Evolutionary conservation across 73 alveolate species (phyloP), one percentile per base, ranked within the genome.

Genomic region (Diophrys appendiculata): DNA sequence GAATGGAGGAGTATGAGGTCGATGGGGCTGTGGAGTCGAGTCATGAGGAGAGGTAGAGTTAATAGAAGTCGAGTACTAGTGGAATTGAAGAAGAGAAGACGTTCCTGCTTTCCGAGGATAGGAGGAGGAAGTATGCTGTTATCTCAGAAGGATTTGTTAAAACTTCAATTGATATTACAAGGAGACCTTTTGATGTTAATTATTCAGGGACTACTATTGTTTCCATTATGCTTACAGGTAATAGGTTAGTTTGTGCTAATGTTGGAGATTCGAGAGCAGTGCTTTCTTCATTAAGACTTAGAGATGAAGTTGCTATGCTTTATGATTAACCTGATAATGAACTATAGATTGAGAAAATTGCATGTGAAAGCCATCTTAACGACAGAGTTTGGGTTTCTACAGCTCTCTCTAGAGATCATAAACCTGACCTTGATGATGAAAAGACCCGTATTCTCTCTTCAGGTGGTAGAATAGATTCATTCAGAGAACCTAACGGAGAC

Each of bases 231-330:
- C 35, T 82, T 30, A 5, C 73, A 1, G 94, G 94, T 23, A 30
- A 73, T 2, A 56, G 60, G 22, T 69, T 80, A 0, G 54, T 86
- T 1, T 86, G 93, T 52, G 93, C 93, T 2, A 86, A 86, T 55
- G 73, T 81, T 8, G 93, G 93, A 8, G 93, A 86, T 54, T 72
- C 87, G 1, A 86, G 93, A 73, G 93, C 93, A 31, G 72, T 86
- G 5, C 65, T 86, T 55, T 87, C 60, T 32, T 69, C 84, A 22
- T 32, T 35, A 23, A 76, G 77, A 2, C 52, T 29, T 22, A 11
- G 24, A 33, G 26, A 43, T 33, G 43, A 22, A 43, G 60, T 18
- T 11, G 5, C 60, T 11, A 43, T 43, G 60, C 18, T 43, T 11
- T 43, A 43, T 18, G 5, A 5, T 11, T 11, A 11, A 5, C 60